Evolutionary conservation across 2,329 filamentous ascomycete species (phyloP).

Genomic region (Dothiorella sarmentorum): DNA sequence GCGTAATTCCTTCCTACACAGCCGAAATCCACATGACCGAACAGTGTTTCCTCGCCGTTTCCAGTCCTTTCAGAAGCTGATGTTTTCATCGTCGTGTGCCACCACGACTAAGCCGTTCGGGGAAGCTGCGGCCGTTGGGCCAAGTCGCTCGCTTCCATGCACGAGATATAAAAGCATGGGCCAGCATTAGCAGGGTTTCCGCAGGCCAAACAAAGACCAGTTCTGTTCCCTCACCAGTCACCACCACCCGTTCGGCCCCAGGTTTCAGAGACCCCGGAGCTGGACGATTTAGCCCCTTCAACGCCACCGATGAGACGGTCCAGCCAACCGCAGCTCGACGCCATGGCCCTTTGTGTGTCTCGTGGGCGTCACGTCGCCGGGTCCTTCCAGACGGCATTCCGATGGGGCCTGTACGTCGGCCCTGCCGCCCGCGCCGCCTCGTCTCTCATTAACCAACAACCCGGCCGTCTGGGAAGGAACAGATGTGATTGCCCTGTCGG

Average conservation of each 20-base stretch:
- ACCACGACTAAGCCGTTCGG: neutral
- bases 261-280: slow-evolving; percentile 10
- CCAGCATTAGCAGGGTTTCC: neutral
- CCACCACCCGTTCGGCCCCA: no score
- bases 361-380: neutral
- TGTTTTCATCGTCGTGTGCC: neutral
- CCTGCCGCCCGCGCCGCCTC: neutral
- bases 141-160: slow-evolving; percentile 4
- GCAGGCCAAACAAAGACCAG: neutral
- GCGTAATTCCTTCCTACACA: no score
- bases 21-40: no score
- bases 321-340: neutral
- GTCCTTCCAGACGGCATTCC: neutral
- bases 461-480: neutral
- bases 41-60: no score
- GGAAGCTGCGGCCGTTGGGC: slow-evolving; percentile 12
- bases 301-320: neutral
- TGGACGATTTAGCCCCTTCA: neutral
- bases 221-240: no score
- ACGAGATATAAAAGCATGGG: slow-evolving; percentile 7
- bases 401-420: neutral
- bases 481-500: neutral
- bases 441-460: neutral
- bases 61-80: no score
- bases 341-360: neutral